Evolutionary conservation across 352 stramenopile species (phyloP).

Genomic region (Phytophthora cryptogea): DNA sequence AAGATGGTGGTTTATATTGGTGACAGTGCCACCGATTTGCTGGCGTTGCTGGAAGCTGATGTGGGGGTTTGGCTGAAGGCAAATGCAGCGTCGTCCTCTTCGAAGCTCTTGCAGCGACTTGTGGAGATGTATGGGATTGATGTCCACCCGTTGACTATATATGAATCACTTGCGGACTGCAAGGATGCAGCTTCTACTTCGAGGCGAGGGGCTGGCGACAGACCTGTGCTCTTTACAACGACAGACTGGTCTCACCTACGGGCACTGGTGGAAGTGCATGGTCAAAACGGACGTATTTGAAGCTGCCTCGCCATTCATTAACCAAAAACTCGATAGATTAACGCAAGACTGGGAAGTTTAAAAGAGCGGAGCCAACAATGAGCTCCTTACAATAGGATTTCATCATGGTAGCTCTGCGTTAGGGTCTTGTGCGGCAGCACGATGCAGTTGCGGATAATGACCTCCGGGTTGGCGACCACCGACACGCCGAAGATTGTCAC

Average conservation of each 20-base stretch:
- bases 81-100: conserved; percentile 2
- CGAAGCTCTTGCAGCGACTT: conserved; percentile 25
- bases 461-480: conserved; percentile 84
- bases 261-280: conserved; percentile 1
- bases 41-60: conserved; percentile 67
- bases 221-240: conserved; percentile 30
- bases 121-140: conserved; percentile 41
- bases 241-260: conserved; percentile 31
- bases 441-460: conserved; percentile 91
- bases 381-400: conserved; percentile 82
- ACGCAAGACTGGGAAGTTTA: conserved; percentile 25
- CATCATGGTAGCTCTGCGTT: conserved; percentile 88
- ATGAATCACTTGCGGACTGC: conserved; percentile 22
- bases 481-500: conserved; percentile 90
- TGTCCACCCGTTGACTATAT: conserved; percentile 29
- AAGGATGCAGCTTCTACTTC: neutral
- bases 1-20: conserved; percentile 59
- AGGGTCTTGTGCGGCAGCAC: conserved; percentile 89
- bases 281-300: neutral
- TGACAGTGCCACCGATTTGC: conserved; percentile 69
- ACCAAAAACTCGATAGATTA: conserved; percentile 27
- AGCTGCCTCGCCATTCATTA: conserved; percentile 6
- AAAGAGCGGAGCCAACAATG: conserved; percentile 23
- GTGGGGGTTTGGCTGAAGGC: conserved; percentile 51
- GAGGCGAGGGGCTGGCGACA: neutral